These are phyloP conservation scores for Dissophora globulifera DNA, from an alignment of 192 early-diverging fungal species.

Conservation along the genomic window DNA sequence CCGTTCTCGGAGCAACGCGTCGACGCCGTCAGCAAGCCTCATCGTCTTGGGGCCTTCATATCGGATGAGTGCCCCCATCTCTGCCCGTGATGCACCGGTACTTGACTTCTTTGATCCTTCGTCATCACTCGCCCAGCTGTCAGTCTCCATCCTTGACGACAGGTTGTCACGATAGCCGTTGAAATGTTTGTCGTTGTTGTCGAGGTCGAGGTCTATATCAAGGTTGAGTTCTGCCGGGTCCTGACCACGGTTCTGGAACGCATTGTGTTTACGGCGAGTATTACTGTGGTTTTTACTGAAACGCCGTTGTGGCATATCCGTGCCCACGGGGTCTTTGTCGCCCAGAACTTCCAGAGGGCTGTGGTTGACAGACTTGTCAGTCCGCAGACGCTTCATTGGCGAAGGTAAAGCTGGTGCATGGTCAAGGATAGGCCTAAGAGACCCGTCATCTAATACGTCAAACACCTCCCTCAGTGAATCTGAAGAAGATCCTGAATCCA, in stretches of 20 bases:
- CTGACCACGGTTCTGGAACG: too few species aligned
- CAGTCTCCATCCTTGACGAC: not conserved
- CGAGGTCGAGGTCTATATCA: not conserved
- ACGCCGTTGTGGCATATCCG: too few species aligned
- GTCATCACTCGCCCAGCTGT: slow-evolving; percentile 15
- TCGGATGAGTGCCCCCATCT: slow-evolving; percentile 30
- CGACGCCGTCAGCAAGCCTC: slow-evolving; percentile 29
- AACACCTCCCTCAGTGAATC: slow-evolving; percentile 40
- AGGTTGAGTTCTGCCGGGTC: too few species aligned
- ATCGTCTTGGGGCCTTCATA: slow-evolving; percentile 44
- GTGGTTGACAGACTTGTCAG: not conserved
- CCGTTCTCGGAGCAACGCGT: slow-evolving; percentile 19
- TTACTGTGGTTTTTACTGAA: too few species aligned
- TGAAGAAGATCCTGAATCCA: not conserved
- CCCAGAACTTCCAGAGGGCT: not conserved
- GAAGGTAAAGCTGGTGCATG: slow-evolving; percentile 35
- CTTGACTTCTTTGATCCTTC: not conserved
- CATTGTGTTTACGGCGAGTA: too few species aligned
- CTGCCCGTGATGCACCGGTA: not conserved
- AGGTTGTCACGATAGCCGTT: not conserved
- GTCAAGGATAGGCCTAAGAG: slow-evolving; percentile 25
- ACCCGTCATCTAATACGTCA: slow-evolving; percentile 38
- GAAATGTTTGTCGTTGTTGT: not conserved
- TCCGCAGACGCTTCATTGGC: slow-evolving; percentile 22
- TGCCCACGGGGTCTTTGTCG: not conserved